Evolutionary conservation across 1,284 basidiomycete species (phyloP).

Genomic region (Fistulinella cinereoalba): DNA sequence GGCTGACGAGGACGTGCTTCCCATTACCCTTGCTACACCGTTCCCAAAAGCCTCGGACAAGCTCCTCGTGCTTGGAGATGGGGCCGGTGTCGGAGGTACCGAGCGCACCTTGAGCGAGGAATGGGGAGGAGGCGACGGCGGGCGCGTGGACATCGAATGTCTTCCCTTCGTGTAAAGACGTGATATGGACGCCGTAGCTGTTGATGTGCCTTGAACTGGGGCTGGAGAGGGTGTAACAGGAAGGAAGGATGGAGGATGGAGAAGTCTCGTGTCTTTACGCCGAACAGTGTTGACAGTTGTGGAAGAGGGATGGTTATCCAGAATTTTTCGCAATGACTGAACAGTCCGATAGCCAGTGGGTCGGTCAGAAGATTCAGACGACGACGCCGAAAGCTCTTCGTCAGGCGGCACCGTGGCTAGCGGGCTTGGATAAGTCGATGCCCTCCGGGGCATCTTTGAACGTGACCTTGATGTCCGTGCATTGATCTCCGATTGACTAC

Average conservation of each 20-base stretch:
- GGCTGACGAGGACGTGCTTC: constrained; percentile 26
- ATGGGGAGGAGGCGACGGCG: constrained; percentile 50
- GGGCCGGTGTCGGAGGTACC: constrained; percentile 30
- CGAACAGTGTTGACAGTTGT: constrained; percentile 18
- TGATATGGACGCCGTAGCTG: constrained; percentile 70
- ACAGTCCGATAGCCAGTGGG: constrained; percentile 59
- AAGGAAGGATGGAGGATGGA: constrained; percentile 27
- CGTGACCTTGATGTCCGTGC: constrained; percentile 28
- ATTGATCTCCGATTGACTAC: constrained; percentile 8
- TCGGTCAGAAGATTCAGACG: constrained; percentile 43
- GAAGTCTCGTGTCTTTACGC: constrained; percentile 12
- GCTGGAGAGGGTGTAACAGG: constrained; percentile 48
- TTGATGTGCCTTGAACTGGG: constrained; percentile 57
- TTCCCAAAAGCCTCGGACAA: constrained; percentile 32
- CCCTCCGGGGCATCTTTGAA: constrained; percentile 39
- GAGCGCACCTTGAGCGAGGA: constrained; percentile 49
- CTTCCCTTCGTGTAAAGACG: constrained; percentile 68
- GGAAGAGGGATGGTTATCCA: constrained; percentile 51
- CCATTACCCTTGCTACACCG: constrained; percentile 28
- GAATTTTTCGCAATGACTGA: constrained; percentile 63
- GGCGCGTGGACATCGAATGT: constrained; percentile 56
- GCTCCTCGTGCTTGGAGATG: constrained; percentile 33
- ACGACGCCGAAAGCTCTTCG: constrained; percentile 50
- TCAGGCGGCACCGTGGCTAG: constrained; percentile 53
- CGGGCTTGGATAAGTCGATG: constrained; percentile 18